Base-by-base conservation (phyloP, 306 rosid species). In the Ormosia semicastrata region DNA sequence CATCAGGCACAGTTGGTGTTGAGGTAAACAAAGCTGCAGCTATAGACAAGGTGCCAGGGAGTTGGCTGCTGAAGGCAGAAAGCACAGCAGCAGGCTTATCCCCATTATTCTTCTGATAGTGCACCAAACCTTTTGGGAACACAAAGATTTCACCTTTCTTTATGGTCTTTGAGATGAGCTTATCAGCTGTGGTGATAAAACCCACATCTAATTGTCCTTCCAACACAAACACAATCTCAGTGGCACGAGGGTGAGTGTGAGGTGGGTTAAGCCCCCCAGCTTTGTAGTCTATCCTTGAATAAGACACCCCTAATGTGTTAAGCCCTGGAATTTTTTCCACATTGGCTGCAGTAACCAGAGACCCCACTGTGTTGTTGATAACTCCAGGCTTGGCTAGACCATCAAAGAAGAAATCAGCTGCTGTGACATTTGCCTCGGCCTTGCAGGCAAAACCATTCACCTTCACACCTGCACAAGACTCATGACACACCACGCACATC, bases 231-330 rank as follows among this genome's bases (percentile, higher is more conserved):
- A 89, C 81, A 12, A 82, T 29, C 76, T 89, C 90, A 0, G 92
- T 89, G 53, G 90, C 90, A 4, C 90, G 90, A 4, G 90, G 92
- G 73, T 89, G 92, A 0, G 92, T 89, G 66, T 89, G 92, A 1
- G 92, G 92, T 10, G 92, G 92, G 83, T 89, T 89, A 49, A 87
- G 90, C 8, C 92, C 92, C 3, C 80, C 83, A 4, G 89, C 69
- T 41, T 79, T 83, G 50, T 37, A 89, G 82, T 89, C 92, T 18
- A 89, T 89, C 17, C 89, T 83, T 3, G 92, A 76, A 11, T 84
- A 47, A 0, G 92, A 89, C 2, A 89, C 83, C 1, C 92, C 92
- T 11, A 84, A 29, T 18, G 92, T 89, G 86, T 89, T 89, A 0
- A 89, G 90, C 5, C 92, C 90, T n/a, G 92, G 83, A 34, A 89